These are phyloP conservation scores for Parathielavia hyrcaniae DNA, from an alignment of 495 filamentous ascomycete genomes.

Conservation along the genomic window DNA sequence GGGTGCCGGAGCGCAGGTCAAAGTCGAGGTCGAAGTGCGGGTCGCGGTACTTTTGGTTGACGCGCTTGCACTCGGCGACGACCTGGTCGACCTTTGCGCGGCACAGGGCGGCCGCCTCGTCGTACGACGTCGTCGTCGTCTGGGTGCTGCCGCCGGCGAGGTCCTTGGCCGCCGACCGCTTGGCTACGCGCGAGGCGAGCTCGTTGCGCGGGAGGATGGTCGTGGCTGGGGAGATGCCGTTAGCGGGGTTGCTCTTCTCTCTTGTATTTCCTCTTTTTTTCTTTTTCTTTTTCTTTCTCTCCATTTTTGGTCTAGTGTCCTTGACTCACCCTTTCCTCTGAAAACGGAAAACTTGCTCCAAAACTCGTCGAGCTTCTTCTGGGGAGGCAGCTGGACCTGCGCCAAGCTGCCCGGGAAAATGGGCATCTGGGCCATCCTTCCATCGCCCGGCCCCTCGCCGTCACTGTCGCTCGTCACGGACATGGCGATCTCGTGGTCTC, in stretches of 20 bases:
- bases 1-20: conserved; percentile 58
- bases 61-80: conserved; percentile 68
- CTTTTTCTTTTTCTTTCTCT: too few relatives aligned
- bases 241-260: not conserved
- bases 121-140: conserved; percentile 56
- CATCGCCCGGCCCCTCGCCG: not conserved
- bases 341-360: conserved; percentile 66
- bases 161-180: conserved; percentile 45
- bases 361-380: conserved; percentile 67
- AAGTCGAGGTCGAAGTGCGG: conserved; percentile 81
- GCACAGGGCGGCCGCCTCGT: conserved; percentile 66
- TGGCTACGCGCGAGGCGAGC: conserved; percentile 60
- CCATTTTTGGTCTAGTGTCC: not conserved
- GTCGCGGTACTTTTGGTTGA: conserved; percentile 89
- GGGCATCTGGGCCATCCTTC: conserved; percentile 24
- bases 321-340: conserved; percentile 49
- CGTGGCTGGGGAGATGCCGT: conserved; percentile 42
- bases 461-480: not conserved
- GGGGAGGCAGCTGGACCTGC: conserved; percentile 49
- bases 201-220: conserved; percentile 69
- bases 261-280: too few relatives aligned
- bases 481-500: not conserved
- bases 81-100: conserved; percentile 72
- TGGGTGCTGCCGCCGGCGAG: conserved; percentile 21
- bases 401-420: not conserved